A percentile compares a stretch with the other conserved stretches of the same genome.
These are phyloP conservation scores for Dendrocalamus latiflorus DNA, from an alignment of 202 grass and related monocot species.

Conservation along the genomic window DNA sequence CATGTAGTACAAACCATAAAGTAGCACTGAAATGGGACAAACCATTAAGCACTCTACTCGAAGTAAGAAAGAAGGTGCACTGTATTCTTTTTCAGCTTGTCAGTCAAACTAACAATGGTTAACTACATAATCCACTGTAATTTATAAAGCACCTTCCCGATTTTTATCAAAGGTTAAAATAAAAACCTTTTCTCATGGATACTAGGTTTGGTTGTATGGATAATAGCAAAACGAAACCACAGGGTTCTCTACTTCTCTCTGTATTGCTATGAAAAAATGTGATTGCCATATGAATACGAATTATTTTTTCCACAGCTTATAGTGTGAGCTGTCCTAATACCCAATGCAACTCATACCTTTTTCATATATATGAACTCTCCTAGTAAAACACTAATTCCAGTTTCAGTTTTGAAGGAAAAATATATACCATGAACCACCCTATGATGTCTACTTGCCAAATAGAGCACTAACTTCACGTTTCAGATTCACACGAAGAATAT, in stretches of 20 bases:
- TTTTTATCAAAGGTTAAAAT: not conserved
- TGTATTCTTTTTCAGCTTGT: not conserved
- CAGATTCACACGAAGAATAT: not conserved
- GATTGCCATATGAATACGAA: not conserved
- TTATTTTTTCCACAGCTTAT: not conserved
- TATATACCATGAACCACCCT: not conserved
- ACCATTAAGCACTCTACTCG: not conserved
- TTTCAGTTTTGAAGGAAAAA: not conserved
- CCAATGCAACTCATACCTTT: not conserved
- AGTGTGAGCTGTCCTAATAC: not conserved
- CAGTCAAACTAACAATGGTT: conserved; percentile 1
- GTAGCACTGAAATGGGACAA: not conserved
- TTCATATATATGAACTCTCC: not conserved
- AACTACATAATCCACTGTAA: not conserved
- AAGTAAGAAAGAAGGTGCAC: not conserved
- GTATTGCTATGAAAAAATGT: not conserved
- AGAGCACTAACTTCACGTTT: not conserved
- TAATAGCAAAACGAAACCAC: not conserved
- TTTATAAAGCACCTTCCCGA: not conserved
- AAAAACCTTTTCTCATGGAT: not conserved
- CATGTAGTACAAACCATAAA: conserved; percentile 5
- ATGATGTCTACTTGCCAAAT: not conserved
- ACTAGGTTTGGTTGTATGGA: not conserved
- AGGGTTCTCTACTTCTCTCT: not conserved
- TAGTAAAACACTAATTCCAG: not conserved